Evolutionary conservation across 2,329 filamentous ascomycete genomes (phyloP), one percentile per base, ranked within the genome.

Genomic region (Fonsecaea erecta): DNA sequence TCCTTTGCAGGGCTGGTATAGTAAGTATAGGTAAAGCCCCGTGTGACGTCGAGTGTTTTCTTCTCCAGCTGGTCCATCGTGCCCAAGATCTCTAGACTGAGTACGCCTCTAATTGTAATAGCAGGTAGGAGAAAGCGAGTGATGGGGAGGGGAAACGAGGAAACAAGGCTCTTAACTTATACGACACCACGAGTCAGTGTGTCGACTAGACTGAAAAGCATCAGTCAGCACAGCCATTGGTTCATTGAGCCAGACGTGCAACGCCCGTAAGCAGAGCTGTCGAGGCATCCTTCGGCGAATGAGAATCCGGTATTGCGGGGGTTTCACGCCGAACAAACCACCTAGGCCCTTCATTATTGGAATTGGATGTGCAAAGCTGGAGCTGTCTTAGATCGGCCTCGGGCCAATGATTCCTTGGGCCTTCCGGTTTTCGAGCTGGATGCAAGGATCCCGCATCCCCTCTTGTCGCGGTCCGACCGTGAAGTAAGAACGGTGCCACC

Each of bases 1-100:
- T 51, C 69, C 58, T 71, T 66, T 43, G 57, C 60, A n/a, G 51
- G 24, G 43, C 72, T 69, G 28, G 74, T 72, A 16, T 81, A 80
- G 72, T 81, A 82, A 6, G 74, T 75, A 71, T 82, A 83, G 16
- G 72, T 77, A 65, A 65, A 64, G 30, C 64, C 60, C 9, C 64
- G 60, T 9, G 64, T 60, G 55, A 67, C 64, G 7, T 67, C 26
- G 21, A 67, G 55, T 2, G 51, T 64, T 35, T 60, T 67, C 52
- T 64, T 54, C 56, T 63, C 56, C 37, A 67, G 56, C n/a, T 43
- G 21, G 30, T 64, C 62, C 62, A 64, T 64, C 16, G 26, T 54
- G 57, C 7, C 18, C 24, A 24, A 12, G 9, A 24, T 28, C 14
- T 26, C 16, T n/a, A 21, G 24, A 32, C 32, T 18, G 11, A 24